phyloP scores from a whole-genome alignment of 176 grass and related monocot species.

The Microstegium vimineum region DNA sequence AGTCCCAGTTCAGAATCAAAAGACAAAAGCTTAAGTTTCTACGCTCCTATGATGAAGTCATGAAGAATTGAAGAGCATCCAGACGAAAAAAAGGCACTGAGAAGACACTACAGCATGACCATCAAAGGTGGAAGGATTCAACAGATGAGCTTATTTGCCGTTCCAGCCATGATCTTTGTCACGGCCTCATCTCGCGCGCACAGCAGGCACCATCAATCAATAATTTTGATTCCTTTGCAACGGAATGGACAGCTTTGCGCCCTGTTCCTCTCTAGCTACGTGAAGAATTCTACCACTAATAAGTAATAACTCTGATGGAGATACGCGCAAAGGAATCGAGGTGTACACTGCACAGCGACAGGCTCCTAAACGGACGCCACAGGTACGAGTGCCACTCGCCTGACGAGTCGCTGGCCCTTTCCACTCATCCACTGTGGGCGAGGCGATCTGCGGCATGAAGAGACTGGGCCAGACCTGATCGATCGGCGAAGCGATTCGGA shows the following conservation, averaged over 20 bases:
- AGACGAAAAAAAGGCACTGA: background rate
- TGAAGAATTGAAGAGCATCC: background rate
- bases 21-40: background rate
- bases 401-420: background rate
- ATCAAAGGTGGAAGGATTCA: background rate
- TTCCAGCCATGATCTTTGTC: background rate
- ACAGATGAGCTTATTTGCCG: background rate
- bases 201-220: background rate
- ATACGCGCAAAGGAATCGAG: background rate
- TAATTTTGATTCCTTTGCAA: conserved; percentile 4
- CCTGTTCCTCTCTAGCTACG: background rate
- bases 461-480: background rate
- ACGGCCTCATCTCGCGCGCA: background rate
- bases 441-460: background rate
- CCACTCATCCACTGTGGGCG: background rate
- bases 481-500: background rate
- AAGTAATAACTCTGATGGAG: background rate
- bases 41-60: background rate
- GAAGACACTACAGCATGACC: background rate
- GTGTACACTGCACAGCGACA: background rate
- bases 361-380: background rate
- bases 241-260: background rate
- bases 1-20: background rate
- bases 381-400: background rate
- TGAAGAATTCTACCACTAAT: background rate